Base-by-base conservation (phyloP, 2,329 filamentous ascomycete species). In the Drechslerella dactyloides region DNA sequence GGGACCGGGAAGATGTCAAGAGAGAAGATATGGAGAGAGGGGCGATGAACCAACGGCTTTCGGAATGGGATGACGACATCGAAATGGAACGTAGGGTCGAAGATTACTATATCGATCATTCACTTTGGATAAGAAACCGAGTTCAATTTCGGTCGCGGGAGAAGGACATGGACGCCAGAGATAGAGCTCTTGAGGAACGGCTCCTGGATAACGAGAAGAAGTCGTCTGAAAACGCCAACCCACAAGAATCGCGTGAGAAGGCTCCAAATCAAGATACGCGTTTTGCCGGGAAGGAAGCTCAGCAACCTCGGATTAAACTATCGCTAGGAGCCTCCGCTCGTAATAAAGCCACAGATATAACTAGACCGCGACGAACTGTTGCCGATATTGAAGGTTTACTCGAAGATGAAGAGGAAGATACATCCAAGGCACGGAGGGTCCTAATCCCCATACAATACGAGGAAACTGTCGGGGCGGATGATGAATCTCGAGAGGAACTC, bases 311-410 rank as follows among this genome's bases (percentile, higher is more conserved):
- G 77, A 74, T 97, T 85, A 97, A 96, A 80, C 85, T 97, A 65
- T 96, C 92, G 1, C 88, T 97, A 24, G 93, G 93, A 60, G 91
- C 91, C 0, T 91, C 93, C 0, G 90, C 91, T 0, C 91, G 96
- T 79, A 91, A 86, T 77, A 84, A 84, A 61, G 81, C 85, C 60
- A 83, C 84, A 4, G 81, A 82, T 17, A 82, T 83, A 55, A 80
- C 73, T 2, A 70, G 73, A 13, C 82, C 85, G 0, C 86, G 90
- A 69, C 89, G 92, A 72, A 96, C 91, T 0, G 89, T 96, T 73
- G 92, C 92, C 64, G 94, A 99, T 78, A 91, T 99, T 62, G 94
- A 97, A 82, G 91, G 91, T 33, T 83, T 99, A 0, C 83, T 99
- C 74, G 94, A 97, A 81, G 93, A 97, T 80, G 94, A 97, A 80